phyloP scores from a whole-genome alignment of 2,329 filamentous ascomycete species.

The Cladosporium sp. region DNA sequence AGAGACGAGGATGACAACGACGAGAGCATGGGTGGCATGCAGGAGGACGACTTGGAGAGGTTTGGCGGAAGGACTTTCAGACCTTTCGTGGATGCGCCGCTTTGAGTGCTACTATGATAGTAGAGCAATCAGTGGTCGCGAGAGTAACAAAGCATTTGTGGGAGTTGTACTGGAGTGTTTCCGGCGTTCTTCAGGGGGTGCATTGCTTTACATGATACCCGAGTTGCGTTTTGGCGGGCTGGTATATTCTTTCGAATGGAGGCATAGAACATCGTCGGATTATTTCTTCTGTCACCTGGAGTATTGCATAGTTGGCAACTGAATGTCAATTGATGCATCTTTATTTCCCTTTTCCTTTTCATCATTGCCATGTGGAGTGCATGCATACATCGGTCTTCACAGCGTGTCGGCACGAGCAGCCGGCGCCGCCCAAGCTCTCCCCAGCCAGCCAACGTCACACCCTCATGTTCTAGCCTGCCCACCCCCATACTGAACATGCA shows the following conservation, averaged over 20 bases:
- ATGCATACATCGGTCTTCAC: constrained; percentile 6
- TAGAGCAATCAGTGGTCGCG: not conserved
- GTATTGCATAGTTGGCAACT: not conserved
- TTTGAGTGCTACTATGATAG: not conserved
- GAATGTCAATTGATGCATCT: not conserved
- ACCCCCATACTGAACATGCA: not conserved
- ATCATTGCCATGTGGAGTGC: not conserved
- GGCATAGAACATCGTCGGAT: not conserved
- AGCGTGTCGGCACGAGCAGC: constrained; percentile 12
- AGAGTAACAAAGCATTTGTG: not conserved
- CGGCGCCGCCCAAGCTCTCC: constrained; percentile 9
- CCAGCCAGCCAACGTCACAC: constrained; percentile 2
- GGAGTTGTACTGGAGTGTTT: not conserved
- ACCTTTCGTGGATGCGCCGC: constrained; percentile 32
- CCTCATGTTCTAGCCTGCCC: constrained; percentile 15
- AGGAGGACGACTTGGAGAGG: constrained; percentile 36
- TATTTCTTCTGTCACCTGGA: not conserved
- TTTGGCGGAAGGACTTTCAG: constrained; percentile 39
- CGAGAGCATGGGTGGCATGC: constrained; percentile 31
- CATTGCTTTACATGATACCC: constrained; percentile 21
- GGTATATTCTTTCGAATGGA: not conserved
- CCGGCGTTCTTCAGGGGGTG: not conserved
- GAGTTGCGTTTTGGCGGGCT: not conserved
- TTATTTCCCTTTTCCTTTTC: not conserved
- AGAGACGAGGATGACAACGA: constrained; percentile 34